phyloP scores from a whole-genome alignment of 2,329 filamentous ascomycete genomes.

The Periconia digitata region DNA sequence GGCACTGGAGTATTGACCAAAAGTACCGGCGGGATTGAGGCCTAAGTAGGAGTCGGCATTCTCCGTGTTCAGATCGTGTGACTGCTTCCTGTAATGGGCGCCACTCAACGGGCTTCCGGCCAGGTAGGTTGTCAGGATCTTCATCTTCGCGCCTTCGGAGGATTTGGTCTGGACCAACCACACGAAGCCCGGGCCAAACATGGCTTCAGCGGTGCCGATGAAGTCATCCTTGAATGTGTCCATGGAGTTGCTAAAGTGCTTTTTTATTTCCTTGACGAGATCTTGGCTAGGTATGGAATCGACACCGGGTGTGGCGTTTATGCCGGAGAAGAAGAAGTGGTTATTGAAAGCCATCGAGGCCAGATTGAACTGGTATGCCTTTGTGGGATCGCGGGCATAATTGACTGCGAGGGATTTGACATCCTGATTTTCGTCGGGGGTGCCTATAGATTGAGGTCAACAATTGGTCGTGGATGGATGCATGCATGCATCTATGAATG shows the following conservation, averaged over 20 bases:
- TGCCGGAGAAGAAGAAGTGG: conserved; percentile 73
- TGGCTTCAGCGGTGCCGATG: conserved; percentile 75
- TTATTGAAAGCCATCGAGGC: conserved; percentile 97
- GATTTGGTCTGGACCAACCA: conserved; percentile 73
- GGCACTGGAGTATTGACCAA: conserved; percentile 36
- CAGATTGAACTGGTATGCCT: conserved; percentile 87
- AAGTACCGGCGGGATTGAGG: conserved; percentile 44
- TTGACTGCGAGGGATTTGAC: conserved; percentile 70
- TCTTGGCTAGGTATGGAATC: conserved; percentile 42
- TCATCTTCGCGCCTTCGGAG: conserved; percentile 52
- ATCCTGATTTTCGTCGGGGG: conserved; percentile 62
- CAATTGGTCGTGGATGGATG: not conserved
- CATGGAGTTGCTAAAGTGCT: conserved; percentile 74
- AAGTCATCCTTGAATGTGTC: conserved; percentile 81
- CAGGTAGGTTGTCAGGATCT: conserved; percentile 84
- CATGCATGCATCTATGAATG: too few species aligned
- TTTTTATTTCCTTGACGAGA: conserved; percentile 63
- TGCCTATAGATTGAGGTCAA: conserved; percentile 52
- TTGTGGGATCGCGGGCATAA: conserved; percentile 75
- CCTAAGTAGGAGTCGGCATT: conserved; percentile 31
- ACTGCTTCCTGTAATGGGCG: conserved; percentile 76
- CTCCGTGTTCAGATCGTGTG: conserved; percentile 68
- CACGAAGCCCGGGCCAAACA: conserved; percentile 97
- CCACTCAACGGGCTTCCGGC: conserved; percentile 85
- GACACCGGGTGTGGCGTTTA: conserved; percentile 40